These are phyloP conservation scores for Taphrina communis DNA, from an alignment of 1,139 yeast species.

Conservation along the genomic window DNA sequence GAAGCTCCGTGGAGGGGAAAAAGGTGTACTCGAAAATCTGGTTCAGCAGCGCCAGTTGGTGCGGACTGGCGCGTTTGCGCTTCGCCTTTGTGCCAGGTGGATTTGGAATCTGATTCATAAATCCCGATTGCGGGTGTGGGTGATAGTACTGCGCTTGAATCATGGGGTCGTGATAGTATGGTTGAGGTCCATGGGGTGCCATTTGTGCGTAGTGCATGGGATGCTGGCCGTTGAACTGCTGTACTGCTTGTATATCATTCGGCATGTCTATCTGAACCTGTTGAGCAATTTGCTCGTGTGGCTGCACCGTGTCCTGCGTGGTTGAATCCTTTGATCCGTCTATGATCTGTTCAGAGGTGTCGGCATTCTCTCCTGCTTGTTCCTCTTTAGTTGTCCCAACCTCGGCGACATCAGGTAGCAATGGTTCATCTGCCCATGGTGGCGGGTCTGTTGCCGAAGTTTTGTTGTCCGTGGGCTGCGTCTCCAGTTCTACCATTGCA, in stretches of 20 bases:
- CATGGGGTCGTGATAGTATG: conserved; percentile 25
- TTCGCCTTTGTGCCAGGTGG: conserved; percentile 49
- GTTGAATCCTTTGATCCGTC: not conserved
- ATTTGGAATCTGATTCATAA: conserved; percentile 18
- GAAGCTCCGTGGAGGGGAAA: conserved; percentile 53
- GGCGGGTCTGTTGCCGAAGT: not conserved
- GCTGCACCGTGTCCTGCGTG: not conserved
- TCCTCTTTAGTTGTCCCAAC: not conserved
- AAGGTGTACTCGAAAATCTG: conserved; percentile 52
- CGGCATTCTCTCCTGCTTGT: not conserved
- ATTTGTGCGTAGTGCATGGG: conserved; percentile 4
- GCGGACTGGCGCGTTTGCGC: conserved; percentile 52
- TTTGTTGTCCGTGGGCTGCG: not conserved
- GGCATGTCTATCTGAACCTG: not conserved
- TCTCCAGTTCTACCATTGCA: not conserved
- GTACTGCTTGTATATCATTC: not conserved
- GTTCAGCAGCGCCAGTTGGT: conserved; percentile 51
- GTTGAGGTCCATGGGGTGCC: conserved; percentile 15
- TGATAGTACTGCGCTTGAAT: conserved; percentile 5
- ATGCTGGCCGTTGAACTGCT: conserved; percentile 12
- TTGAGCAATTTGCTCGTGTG: not conserved
- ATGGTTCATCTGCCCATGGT: conserved; percentile 8
- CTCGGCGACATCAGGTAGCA: conserved; percentile 2
- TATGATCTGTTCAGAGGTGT: not conserved
- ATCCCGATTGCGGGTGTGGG: conserved; percentile 19